Base-by-base conservation (phyloP, 495 filamentous ascomycete species). In the Aspergillus heteromorphus region DNA sequence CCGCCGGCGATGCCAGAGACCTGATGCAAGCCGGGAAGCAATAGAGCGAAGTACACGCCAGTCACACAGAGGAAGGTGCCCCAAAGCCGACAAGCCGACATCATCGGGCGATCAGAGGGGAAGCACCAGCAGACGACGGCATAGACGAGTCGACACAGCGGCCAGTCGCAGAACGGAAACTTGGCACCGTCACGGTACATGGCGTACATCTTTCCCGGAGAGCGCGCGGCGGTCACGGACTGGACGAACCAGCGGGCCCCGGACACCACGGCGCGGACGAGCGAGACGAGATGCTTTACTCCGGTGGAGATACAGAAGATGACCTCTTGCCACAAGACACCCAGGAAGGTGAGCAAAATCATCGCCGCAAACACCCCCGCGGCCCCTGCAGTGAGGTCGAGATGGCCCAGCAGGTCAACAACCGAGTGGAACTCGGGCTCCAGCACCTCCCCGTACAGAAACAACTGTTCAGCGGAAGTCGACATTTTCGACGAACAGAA, bases 401-500 rank as follows among this genome's bases (percentile, higher is more conserved):
- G 31, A 23, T 55, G 54, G 1, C 4, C 45, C 3, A 59, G 14
- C 8, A 57, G 7, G 23, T 42, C 48, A 13, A 52, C 16, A 18
- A 40, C 43, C 8, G 51, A 42, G 10, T 41, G 3, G 11, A 49
- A 51, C 13, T 51, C 49, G 11, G 51, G 13, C 8, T 51, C 49
- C 16, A 55, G 21, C 5, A 36, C 42, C 7, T 59, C 40, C 14
- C 61, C 58, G 29, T 42, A 61, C 8, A 64, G 38, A 20, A 57
- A 59, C 6, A 57, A 9, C 40, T 61, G 55, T n/a, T 61, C 58
- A 1, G 19, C 0, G 6, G 31, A 23, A 27, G 55, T 57, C 8
- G 58, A 53, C 62, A 61, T 64, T 21, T 51, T 52, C 10, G 31
- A 14, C 8, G 9, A 38, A 4, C n/a, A 7, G 9, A 34, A 30